Evolutionary conservation across 257 asterid genomes (phyloP).

Genomic region (Lavandula angustifolia): DNA sequence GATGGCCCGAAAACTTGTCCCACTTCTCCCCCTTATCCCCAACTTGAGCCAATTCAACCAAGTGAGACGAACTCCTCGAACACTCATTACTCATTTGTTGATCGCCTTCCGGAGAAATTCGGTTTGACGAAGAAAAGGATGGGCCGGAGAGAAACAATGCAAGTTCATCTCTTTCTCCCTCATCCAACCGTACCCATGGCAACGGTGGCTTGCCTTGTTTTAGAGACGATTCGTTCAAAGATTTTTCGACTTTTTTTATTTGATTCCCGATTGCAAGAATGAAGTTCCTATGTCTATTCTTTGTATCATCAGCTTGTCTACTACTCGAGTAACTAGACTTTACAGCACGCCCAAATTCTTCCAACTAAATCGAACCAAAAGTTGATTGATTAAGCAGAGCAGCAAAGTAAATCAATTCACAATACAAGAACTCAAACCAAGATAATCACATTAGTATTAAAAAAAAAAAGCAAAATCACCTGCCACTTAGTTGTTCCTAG

Average conservation of each 20-base stretch:
- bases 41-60: constrained; percentile 48
- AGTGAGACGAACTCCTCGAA: constrained; percentile 55
- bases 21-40: constrained; percentile 50
- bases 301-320: constrained; percentile 59
- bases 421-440: neutral
- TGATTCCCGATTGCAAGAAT: constrained; percentile 65
- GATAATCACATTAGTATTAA: too few species aligned
- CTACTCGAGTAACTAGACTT: constrained; percentile 53
- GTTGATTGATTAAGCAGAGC: neutral
- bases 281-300: constrained; percentile 71
- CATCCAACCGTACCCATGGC: constrained; percentile 84
- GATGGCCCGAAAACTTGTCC: constrained; percentile 52
- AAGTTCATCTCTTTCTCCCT: constrained; percentile 80
- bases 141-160: constrained; percentile 76
- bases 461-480: constrained; percentile 42
- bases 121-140: constrained; percentile 36
- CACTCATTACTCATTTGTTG: constrained; percentile 35
- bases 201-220: constrained; percentile 75
- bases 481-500: constrained; percentile 97
- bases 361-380: constrained; percentile 60
- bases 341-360: constrained; percentile 89
- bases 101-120: constrained; percentile 35
- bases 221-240: constrained; percentile 52
- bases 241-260: constrained; percentile 59
- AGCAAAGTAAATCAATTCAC: neutral